phyloP scores from a whole-genome alignment of 768 basidiomycete species.

The Filobasidium floriforme region DNA sequence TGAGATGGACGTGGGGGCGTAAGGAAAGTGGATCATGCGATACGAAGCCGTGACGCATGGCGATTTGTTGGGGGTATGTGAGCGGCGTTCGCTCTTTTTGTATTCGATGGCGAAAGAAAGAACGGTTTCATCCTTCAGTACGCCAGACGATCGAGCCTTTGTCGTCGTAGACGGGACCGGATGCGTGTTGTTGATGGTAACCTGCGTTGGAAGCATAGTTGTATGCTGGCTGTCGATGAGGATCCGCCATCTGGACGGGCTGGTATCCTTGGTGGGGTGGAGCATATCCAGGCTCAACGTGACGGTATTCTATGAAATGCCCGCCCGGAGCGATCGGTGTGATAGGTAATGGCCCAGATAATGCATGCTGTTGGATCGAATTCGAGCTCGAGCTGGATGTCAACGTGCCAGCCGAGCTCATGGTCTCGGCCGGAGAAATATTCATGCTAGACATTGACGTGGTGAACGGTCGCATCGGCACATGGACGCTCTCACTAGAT shows the following conservation, averaged over 20 bases:
- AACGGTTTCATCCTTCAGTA: no score
- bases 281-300: neutral
- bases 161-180: neutral
- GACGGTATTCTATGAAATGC: neutral
- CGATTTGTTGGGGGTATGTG: no score
- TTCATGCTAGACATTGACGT: conserved; percentile 35
- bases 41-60: no score
- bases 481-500: conserved; percentile 30
- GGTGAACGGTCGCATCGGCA: conserved; percentile 33
- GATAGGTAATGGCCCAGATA: neutral
- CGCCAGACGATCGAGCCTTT: neutral
- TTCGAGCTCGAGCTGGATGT: conserved; percentile 18
- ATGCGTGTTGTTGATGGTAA: neutral
- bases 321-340: conserved; percentile 11
- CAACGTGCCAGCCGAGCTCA: conserved; percentile 21
- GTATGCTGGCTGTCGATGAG: neutral
- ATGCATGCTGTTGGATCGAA: neutral
- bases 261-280: neutral
- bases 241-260: neutral
- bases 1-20: no score
- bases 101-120: no score
- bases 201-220: neutral
- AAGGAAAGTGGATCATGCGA: no score
- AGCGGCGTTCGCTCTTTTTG: no score
- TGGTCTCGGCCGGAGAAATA: conserved; percentile 32